Percentiles rank a stretch among this genome's conserved stretches.
These are phyloP conservation scores for Cadophora luteo-olivacea DNA, from an alignment of 2,329 filamentous ascomycete genomes.

Conservation along the genomic window DNA sequence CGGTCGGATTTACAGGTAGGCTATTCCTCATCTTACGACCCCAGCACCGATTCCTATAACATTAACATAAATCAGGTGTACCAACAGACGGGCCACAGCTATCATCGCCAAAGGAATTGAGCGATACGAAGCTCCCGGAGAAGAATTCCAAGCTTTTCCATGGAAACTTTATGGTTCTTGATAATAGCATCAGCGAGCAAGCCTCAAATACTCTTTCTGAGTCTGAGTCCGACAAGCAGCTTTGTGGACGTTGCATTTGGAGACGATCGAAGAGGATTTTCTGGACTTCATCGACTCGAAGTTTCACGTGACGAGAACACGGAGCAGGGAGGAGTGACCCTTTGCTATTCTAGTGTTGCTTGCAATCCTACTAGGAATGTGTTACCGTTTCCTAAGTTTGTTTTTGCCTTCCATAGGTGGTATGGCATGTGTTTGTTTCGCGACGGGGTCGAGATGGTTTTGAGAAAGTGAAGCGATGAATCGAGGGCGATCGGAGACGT, in stretches of 20 bases:
- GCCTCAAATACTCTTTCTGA: not conserved
- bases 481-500: not conserved
- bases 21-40: not conserved
- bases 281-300: conserved; percentile 33
- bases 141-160: conserved; percentile 24
- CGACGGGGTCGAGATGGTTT: conserved; percentile 23
- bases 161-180: conserved; percentile 33
- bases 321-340: not conserved
- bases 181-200: conserved; percentile 15
- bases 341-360: conserved; percentile 24
- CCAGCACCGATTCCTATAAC: not conserved
- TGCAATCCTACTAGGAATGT: conserved; percentile 24
- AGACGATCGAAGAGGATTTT: conserved; percentile 26
- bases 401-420: conserved; percentile 22
- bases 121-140: conserved; percentile 13
- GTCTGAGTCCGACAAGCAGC: not conserved
- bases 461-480: conserved; percentile 8
- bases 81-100: not conserved
- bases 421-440: conserved; percentile 28
- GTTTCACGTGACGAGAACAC: conserved; percentile 5
- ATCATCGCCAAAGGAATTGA: not conserved
- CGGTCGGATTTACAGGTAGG: conserved; percentile 23
- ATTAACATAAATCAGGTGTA: not conserved
- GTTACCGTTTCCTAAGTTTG: conserved; percentile 6
- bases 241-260: conserved; percentile 34